Conservation (phyloP, 345 rosid species). For the Erucastrum elatum region DNA sequence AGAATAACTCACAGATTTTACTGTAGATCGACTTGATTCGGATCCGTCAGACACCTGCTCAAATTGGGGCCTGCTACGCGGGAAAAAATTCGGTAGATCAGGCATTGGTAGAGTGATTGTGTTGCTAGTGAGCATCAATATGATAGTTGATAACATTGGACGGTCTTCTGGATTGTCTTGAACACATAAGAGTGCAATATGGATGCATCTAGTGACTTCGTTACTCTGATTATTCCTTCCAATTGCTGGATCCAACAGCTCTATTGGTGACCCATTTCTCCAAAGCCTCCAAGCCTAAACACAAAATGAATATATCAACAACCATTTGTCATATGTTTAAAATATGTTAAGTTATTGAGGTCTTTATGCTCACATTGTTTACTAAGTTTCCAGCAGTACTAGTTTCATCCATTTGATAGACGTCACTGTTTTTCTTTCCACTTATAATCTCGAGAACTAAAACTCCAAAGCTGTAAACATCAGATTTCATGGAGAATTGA, state of each 20-base stretch:
- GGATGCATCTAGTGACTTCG: conserved; percentile 36
- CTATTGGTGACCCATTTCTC: conserved; percentile 14
- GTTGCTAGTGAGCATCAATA: conserved; percentile 17
- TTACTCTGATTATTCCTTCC: conserved; percentile 1
- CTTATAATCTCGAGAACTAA: conserved; percentile 36
- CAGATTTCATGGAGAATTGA: conserved; percentile 21
- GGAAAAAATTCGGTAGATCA: neutral
- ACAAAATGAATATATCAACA: neutral
- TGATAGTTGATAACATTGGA: conserved; percentile 15
- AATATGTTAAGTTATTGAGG: neutral
- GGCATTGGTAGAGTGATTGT: conserved; percentile 6
- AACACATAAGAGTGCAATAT: conserved; percentile 31
- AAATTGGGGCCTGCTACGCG: neutral
- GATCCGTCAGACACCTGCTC: neutral
- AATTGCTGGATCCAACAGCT: conserved; percentile 19
- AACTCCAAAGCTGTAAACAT: conserved; percentile 32
- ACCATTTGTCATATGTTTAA: neutral
- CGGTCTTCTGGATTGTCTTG: conserved; percentile 23
- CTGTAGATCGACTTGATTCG: no score
- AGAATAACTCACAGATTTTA: no score
- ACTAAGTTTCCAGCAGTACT: conserved; percentile 18
- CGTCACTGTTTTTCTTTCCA: conserved; percentile 11
- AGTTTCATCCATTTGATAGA: conserved; percentile 16
- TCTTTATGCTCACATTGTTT: conserved; percentile 12
- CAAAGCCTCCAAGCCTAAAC: conserved; percentile 39